These are phyloP conservation scores for Serendipita sp. DNA, from an alignment of 1,284 basidiomycete species.

Conservation along the genomic window DNA sequence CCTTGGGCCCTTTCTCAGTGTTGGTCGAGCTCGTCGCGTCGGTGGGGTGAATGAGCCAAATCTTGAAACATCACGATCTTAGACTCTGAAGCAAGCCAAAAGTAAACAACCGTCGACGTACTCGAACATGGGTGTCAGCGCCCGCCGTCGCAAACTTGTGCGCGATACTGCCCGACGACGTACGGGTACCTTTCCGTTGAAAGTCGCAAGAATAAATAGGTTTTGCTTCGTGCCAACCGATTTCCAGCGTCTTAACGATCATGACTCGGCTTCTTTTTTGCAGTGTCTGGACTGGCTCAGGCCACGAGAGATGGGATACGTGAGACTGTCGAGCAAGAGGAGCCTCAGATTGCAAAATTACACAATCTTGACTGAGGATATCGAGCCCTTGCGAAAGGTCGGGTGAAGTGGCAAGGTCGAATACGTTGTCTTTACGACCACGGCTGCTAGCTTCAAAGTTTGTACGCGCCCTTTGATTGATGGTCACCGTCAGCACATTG, in stretches of 20 bases:
- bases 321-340: too few species aligned
- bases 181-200: constrained; percentile 55
- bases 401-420: too few species aligned
- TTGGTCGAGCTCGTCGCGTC: constrained; percentile 30
- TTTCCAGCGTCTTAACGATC: constrained; percentile 76
- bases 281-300: too few species aligned
- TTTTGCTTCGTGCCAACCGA: constrained; percentile 89
- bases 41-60: constrained; percentile 88
- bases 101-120: constrained; percentile 30
- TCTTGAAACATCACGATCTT: constrained; percentile 28
- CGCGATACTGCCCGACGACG: constrained; percentile 55
- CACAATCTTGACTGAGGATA: too few species aligned
- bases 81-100: constrained; percentile 5
- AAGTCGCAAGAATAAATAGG: constrained; percentile 93
- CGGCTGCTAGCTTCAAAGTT: too few species aligned
- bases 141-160: constrained; percentile 71
- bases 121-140: constrained; percentile 93
- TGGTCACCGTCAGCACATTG: too few species aligned
- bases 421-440: too few species aligned
- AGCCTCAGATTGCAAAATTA: too few species aligned
- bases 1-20: constrained; percentile 54
- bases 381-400: too few species aligned
- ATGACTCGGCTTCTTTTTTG: constrained; percentile 24
- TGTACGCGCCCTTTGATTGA: too few species aligned
- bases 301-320: too few species aligned